phyloP scores from a whole-genome alignment of 257 asterid species.

The Solanum etuberosum region DNA sequence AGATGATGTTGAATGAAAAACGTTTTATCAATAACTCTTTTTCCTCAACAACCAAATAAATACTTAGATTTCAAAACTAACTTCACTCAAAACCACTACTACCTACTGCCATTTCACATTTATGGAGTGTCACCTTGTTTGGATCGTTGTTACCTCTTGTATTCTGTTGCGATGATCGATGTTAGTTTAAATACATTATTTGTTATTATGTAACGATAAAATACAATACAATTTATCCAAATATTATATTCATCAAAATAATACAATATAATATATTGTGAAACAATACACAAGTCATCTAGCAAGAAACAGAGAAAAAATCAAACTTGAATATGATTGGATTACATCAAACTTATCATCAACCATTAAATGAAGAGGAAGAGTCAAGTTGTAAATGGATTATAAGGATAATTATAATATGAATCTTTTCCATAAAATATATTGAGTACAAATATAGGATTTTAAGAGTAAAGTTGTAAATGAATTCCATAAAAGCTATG shows the following conservation, averaged over 20 bases:
- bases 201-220: background rate
- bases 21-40: conserved; percentile 17
- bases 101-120: too few relatives aligned
- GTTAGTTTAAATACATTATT: background rate
- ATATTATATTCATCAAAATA: too few relatives aligned
- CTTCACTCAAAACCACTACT: background rate
- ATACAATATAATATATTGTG: too few relatives aligned
- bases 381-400: too few relatives aligned
- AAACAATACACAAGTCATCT: background rate
- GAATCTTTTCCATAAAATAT: background rate
- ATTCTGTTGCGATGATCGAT: too few relatives aligned
- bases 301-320: background rate
- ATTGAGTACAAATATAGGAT: background rate
- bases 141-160: too few relatives aligned
- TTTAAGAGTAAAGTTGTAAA: background rate
- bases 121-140: too few relatives aligned
- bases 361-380: background rate
- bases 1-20: background rate
- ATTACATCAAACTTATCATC: background rate
- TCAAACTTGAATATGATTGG: background rate
- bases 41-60: conserved; percentile 44
- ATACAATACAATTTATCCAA: too few relatives aligned
- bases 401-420: background rate
- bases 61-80: background rate
- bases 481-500: background rate